Percentiles rank a stretch among this genome's conserved stretches.
phyloP scores from a whole-genome alignment of 2,329 filamentous ascomycete genomes.

The Colletotrichum euphorbiae region DNA sequence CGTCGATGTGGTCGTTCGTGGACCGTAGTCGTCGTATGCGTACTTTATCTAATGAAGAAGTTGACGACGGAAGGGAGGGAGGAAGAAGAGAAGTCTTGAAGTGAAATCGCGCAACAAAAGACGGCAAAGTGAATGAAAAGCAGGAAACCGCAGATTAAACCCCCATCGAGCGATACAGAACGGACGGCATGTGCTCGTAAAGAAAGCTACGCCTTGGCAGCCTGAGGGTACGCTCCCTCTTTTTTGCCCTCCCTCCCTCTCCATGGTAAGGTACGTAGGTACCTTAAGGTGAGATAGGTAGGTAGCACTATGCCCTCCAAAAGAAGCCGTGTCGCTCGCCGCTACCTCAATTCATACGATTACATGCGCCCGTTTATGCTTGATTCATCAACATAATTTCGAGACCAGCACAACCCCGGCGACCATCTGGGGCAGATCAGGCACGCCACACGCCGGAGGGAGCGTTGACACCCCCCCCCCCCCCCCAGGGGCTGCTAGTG shows the following conservation, averaged over 20 bases:
- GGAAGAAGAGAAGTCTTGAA: background rate
- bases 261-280: background rate
- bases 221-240: background rate
- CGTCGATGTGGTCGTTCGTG: background rate
- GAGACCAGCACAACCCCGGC: conserved; percentile 29
- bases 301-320: conserved; percentile 10
- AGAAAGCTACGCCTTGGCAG: conserved; percentile 17
- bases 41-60: background rate
- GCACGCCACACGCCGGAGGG: conserved; percentile 19
- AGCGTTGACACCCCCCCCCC: conserved; percentile 5
- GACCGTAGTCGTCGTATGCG: background rate
- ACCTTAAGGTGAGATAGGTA: too few relatives aligned
- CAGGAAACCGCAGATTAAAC: conserved; percentile 17
- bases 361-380: conserved; percentile 20
- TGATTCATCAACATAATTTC: conserved; percentile 33
- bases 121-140: background rate
- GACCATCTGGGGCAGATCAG: conserved; percentile 33
- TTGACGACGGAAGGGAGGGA: background rate
- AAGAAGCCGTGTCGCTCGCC: conserved; percentile 14
- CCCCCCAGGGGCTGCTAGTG: conserved; percentile 15
- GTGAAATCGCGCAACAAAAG: background rate
- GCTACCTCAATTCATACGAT: background rate
- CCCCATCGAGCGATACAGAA: conserved; percentile 22
- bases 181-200: conserved; percentile 11
- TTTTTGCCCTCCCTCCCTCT: background rate